phyloP scores from a whole-genome alignment of 768 basidiomycete species.

The Punctularia strigosozonata region DNA sequence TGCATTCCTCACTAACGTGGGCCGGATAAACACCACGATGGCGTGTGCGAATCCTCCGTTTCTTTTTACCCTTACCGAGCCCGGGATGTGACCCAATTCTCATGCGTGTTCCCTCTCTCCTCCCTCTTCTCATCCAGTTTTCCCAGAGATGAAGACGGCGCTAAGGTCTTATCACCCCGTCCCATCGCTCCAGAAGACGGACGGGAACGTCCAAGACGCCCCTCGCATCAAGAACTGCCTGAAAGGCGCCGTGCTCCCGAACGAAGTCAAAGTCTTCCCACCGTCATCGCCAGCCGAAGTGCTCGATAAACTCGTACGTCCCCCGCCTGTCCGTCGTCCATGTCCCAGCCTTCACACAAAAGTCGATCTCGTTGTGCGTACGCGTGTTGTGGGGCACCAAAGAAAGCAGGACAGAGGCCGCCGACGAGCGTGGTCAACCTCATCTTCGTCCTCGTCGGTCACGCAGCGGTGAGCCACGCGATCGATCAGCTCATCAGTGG shows the following conservation, averaged over 20 bases:
- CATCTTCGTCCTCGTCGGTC: constrained; percentile 72
- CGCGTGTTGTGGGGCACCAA: too few species aligned
- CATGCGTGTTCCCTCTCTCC: constrained; percentile 1
- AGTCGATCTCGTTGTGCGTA: not conserved
- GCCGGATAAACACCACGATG: constrained; percentile 87
- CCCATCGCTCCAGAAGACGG: constrained; percentile 81
- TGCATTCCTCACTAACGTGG: constrained; percentile 78
- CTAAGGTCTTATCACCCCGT: constrained; percentile 84
- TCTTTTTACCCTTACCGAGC: constrained; percentile 6
- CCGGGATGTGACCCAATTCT: constrained; percentile 6
- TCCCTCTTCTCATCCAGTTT: constrained; percentile 40
- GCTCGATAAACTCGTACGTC: constrained; percentile 48
- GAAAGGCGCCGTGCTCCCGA: constrained; percentile 66
- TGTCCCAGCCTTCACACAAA: constrained; percentile 7
- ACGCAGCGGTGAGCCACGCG: constrained; percentile 48
- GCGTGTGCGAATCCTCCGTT: constrained; percentile 42
- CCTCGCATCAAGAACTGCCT: constrained; percentile 87
- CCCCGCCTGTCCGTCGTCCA: constrained; percentile 4
- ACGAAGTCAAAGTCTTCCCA: constrained; percentile 50
- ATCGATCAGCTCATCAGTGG: not conserved
- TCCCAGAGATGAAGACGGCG: constrained; percentile 89
- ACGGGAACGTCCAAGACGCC: constrained; percentile 82
- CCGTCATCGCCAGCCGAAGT: constrained; percentile 72
- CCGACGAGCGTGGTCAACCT: constrained; percentile 82
- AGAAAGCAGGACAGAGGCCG: constrained; percentile 54